Evolutionary conservation across 768 basidiomycete species (phyloP).

Genomic region (Amanita fuliginea): DNA sequence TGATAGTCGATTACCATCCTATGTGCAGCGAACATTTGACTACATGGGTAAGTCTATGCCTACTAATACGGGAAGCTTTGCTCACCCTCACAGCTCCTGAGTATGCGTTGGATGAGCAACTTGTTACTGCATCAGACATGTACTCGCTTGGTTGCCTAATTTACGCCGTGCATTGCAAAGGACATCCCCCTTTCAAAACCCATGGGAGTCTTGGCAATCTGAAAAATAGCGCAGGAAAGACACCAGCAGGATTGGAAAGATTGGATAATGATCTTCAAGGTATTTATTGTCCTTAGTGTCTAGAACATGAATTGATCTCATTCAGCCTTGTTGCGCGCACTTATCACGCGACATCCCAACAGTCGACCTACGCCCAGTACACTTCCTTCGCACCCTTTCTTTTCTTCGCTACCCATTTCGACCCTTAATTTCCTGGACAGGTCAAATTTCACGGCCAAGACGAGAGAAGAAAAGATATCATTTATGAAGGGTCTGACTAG

Average conservation of each 20-base stretch:
- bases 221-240: constrained; percentile 58
- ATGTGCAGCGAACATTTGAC: constrained; percentile 87
- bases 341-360: constrained; percentile 72
- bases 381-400: constrained; percentile 80
- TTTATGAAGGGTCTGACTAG: constrained; percentile 85
- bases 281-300: constrained; percentile 14
- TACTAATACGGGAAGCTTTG: not conserved
- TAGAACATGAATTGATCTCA: constrained; percentile 5
- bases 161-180: constrained; percentile 85
- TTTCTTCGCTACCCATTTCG: constrained; percentile 91
- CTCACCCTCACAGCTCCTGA: constrained; percentile 59
- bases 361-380: constrained; percentile 68
- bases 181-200: constrained; percentile 78
- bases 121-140: constrained; percentile 86
- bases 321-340: constrained; percentile 63
- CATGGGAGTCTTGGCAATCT: constrained; percentile 64
- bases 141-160: constrained; percentile 87
- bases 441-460: constrained; percentile 89
- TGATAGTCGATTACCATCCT: constrained; percentile 68
- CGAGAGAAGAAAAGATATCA: constrained; percentile 90
- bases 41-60: constrained; percentile 65
- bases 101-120: constrained; percentile 82
- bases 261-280: constrained; percentile 70
- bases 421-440: constrained; percentile 95
- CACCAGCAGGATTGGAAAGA: constrained; percentile 48